Percentiles rank a stretch among this genome's conserved stretches.
phyloP scores from a whole-genome alignment of 129 eudicot species.

The Erigeron canadensis region DNA sequence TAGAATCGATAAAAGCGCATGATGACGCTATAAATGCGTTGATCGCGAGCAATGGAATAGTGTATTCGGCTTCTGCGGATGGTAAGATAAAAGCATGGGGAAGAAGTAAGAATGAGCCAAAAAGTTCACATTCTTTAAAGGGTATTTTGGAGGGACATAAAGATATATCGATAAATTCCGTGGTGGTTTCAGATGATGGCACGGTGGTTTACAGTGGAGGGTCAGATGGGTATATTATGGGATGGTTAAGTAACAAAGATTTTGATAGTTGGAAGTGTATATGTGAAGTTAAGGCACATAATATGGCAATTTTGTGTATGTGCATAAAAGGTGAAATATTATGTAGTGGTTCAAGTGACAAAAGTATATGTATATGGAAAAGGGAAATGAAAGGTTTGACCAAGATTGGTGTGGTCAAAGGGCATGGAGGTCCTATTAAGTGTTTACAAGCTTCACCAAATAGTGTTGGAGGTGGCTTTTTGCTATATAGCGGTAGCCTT shows the following conservation, averaged over 20 bases:
- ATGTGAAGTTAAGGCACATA: conserved; percentile 78
- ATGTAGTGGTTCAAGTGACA: conserved; percentile 90
- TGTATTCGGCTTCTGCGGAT: conserved; percentile 83
- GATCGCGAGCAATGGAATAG: conserved; percentile 39
- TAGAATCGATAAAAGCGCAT: conserved; percentile 88
- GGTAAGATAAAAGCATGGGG: conserved; percentile 91
- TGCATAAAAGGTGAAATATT: conserved; percentile 60
- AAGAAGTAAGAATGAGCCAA: conserved; percentile 29
- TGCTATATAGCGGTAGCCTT: conserved; percentile 91
- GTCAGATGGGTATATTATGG: conserved; percentile 81
- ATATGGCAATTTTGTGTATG: conserved; percentile 77
- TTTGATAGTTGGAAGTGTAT: conserved; percentile 56
- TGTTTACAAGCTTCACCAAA: conserved; percentile 66
- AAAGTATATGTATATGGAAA: conserved; percentile 72
- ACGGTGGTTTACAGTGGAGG: conserved; percentile 69
- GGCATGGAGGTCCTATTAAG: conserved; percentile 88
- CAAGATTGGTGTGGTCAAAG: conserved; percentile 66
- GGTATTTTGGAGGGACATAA: conserved; percentile 81
- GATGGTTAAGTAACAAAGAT: conserved; percentile 56
- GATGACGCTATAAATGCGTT: conserved; percentile 86
- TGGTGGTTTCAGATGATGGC: conserved; percentile 60
- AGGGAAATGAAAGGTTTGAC: conserved; percentile 52
- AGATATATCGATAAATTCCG: conserved; percentile 67
- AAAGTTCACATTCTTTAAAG: conserved; percentile 47
- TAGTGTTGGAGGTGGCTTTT: conserved; percentile 72